A percentile compares a stretch with the other conserved stretches of the same genome.
These are phyloP conservation scores for Phytopythium litorale DNA, from an alignment of 352 stramenopile species.

Conservation along the genomic window DNA sequence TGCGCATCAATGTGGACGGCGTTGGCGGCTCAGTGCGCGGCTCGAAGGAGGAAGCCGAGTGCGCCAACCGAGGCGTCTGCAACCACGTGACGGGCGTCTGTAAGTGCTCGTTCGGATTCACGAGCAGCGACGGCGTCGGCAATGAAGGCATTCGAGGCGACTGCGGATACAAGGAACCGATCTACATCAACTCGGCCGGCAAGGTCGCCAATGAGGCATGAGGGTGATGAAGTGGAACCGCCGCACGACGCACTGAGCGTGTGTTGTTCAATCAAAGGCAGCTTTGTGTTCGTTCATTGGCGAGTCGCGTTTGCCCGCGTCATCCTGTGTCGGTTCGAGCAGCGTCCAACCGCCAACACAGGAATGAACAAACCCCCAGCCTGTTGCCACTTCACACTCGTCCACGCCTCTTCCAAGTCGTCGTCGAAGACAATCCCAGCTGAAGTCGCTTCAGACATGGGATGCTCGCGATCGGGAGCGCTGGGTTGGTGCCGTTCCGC, in stretches of 20 bases:
- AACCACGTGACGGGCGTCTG: conserved; percentile 50
- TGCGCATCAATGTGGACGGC: conserved; percentile 48
- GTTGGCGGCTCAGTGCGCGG: conserved; percentile 35
- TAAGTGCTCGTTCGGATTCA: conserved; percentile 70
- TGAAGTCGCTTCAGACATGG: conserved; percentile 19
- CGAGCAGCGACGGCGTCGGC: conserved; percentile 73
- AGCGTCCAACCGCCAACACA: neutral
- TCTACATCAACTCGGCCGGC: conserved; percentile 69
- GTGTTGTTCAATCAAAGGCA: neutral
- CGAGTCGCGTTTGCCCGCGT: neutral
- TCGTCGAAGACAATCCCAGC: neutral
- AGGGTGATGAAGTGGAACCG: neutral
- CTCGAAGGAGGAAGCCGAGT: conserved; percentile 66
- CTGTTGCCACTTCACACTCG: neutral
- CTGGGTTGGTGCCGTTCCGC: conserved; percentile 18
- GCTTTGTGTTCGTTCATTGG: neutral
- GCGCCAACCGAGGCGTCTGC: conserved; percentile 56
- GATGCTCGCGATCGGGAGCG: conserved; percentile 42
- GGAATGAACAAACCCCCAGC: neutral
- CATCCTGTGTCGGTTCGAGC: neutral
- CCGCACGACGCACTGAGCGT: neutral
- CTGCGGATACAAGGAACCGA: conserved; percentile 83
- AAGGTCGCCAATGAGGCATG: conserved; percentile 54
- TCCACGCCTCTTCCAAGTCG: neutral
- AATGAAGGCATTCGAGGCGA: conserved; percentile 85